These are phyloP conservation scores for Tinospora cordifolia DNA, from an alignment of 164 flowering plant species.

Conservation along the genomic window DNA sequence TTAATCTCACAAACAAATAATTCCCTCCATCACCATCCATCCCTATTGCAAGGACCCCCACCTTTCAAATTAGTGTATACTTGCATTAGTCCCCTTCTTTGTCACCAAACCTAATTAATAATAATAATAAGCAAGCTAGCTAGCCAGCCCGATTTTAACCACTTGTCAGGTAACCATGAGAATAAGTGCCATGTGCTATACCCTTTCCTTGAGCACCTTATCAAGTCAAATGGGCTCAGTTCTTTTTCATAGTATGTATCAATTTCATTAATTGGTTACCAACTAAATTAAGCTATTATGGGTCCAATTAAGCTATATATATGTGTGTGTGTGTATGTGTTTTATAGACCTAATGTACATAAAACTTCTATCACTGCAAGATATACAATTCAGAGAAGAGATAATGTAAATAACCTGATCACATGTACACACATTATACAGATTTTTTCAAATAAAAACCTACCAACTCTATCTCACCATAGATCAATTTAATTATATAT, in stretches of 20 bases:
- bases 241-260: too few relatives aligned
- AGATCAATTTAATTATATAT: too few relatives aligned
- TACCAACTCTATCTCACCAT: too few relatives aligned
- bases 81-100: not conserved
- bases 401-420: too few relatives aligned
- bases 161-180: not conserved
- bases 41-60: constrained; percentile 13
- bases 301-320: not conserved
- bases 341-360: too few relatives aligned
- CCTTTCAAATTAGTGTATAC: constrained; percentile 15
- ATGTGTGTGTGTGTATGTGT: too few relatives aligned
- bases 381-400: too few relatives aligned
- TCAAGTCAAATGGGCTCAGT: too few relatives aligned
- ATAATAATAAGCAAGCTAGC: not conserved
- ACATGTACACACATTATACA: too few relatives aligned
- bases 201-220: not conserved
- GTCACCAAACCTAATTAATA: not conserved
- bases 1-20: constrained; percentile 5
- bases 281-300: not conserved
- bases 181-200: constrained; percentile 10
- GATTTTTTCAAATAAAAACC: too few relatives aligned
- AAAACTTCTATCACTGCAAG: too few relatives aligned
- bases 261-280: too few relatives aligned
- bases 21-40: constrained; percentile 1
- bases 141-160: not conserved